A percentile compares a stretch with the other conserved stretches of the same genome.
phyloP scores from a whole-genome alignment of 768 basidiomycete species.

The Pluteus cervinus region DNA sequence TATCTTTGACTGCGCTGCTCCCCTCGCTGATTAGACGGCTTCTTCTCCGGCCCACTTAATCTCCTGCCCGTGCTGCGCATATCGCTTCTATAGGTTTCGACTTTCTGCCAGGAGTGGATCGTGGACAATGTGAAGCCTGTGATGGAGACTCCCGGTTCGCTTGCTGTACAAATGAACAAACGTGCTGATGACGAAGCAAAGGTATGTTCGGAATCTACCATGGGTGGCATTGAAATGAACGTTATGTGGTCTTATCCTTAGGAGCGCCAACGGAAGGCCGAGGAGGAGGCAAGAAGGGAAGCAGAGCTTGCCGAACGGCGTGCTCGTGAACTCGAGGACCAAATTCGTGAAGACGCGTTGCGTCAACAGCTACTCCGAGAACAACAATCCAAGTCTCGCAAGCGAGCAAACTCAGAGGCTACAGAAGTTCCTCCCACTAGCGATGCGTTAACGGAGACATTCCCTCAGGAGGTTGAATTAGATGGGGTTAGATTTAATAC shows the following conservation, averaged over 20 bases:
- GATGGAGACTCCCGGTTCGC: conserved; percentile 57
- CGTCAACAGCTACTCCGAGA: conserved; percentile 50
- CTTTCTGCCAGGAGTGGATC: conserved; percentile 69
- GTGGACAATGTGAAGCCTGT: conserved; percentile 47
- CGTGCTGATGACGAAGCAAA: conserved; percentile 66
- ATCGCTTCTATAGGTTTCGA: conserved; percentile 46
- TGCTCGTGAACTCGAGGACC: conserved; percentile 57
- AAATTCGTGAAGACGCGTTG: conserved; percentile 62
- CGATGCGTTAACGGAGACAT: conserved; percentile 57
- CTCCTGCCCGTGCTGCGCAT: not conserved
- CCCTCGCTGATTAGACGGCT: too few relatives aligned
- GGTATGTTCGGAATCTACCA: conserved; percentile 27
- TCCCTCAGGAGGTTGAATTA: conserved; percentile 49
- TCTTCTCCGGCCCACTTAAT: too few relatives aligned
- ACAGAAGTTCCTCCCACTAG: conserved; percentile 52
- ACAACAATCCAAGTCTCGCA: conserved; percentile 46
- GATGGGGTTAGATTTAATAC: conserved; percentile 53
- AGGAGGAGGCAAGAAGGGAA: conserved; percentile 48
- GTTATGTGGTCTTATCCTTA: conserved; percentile 13
- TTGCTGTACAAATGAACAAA: conserved; percentile 74
- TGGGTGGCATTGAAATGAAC: not conserved
- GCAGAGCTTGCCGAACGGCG: conserved; percentile 43
- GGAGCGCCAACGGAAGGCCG: conserved; percentile 49
- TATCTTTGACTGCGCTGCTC: not conserved
- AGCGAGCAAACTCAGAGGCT: conserved; percentile 64